Base-by-base conservation (phyloP, 495 filamentous ascomycete genomes). In the Pyronema domesticum region DNA sequence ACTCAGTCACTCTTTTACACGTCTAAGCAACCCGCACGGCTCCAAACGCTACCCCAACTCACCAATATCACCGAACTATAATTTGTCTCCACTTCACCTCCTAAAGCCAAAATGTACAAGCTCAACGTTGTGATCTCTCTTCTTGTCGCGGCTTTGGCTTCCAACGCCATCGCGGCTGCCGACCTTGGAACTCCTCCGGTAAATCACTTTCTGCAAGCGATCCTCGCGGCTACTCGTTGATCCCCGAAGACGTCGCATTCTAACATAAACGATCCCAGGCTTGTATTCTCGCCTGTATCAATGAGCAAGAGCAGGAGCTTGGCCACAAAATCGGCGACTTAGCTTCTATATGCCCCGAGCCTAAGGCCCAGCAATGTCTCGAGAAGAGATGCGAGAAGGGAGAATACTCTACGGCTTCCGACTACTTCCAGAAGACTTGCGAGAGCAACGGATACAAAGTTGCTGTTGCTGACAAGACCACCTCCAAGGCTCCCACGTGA, bases 221-320 rank as follows among this genome's bases (percentile, higher is more conserved):
- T 30, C 23, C 23, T 30, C 23, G 23, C 23, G 23, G 23, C 23
- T 15, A 14, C 13, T 47, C 10, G n/a, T 23, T 15, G 11, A 42
- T 42, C 39, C 39, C 11, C 1, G 15, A 13, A 13, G 39, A 17
- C 11, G 15, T 17, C 6, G 39, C 39, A 13, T 42, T 42, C 45
- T 53, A 34, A 53, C 50, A 42, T 9, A n/a, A 30, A 30, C 23
- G 23, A 40, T 33, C 37, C 3, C 63, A 69, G 52, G 68, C 69
- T 44, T 51, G 60, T 46, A 54, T 56, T 56, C 46, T 56, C 17
- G 46, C 54, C 17, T 56, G 54, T 37, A 46, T 51, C 30, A 56
- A 56, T 35, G 46, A 51, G 23, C 30, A 51, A 17, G n/a, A 6
- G 7, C 17, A 51, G 35, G 2, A 30, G 23, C 23, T 30, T 30